phyloP scores from a whole-genome alignment of 148 eudicot species.

The Agrostemma githago region DNA sequence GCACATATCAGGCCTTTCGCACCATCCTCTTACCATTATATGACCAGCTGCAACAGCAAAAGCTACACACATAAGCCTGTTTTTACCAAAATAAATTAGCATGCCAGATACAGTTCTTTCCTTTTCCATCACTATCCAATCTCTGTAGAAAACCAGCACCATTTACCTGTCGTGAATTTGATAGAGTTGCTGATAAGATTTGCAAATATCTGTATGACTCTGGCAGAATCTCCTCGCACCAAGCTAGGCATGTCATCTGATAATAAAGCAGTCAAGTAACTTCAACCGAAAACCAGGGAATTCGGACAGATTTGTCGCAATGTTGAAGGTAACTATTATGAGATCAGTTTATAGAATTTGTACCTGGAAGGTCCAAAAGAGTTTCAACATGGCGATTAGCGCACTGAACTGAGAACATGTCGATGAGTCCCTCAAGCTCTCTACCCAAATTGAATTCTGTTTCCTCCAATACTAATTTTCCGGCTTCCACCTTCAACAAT shows the following conservation, averaged over 20 bases:
- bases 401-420: constrained; percentile 95
- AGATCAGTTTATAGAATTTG: neutral
- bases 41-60: constrained; percentile 65
- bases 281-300: neutral
- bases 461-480: constrained; percentile 85
- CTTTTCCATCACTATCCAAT: neutral
- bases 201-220: constrained; percentile 92
- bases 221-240: constrained; percentile 86
- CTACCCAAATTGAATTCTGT: constrained; percentile 80
- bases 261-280: neutral
- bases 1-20: constrained; percentile 43
- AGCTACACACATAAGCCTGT: neutral
- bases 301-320: too few relatives aligned
- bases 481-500: constrained; percentile 65
- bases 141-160: neutral
- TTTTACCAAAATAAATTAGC: neutral
- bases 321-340: neutral
- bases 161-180: constrained; percentile 87
- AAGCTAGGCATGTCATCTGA: constrained; percentile 94
- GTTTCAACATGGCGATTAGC: constrained; percentile 87
- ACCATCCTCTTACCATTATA: constrained; percentile 87
- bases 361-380: constrained; percentile 86
- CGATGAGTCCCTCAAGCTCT: constrained; percentile 96
- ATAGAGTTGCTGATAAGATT: constrained; percentile 92
- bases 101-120: neutral